phyloP scores from a whole-genome alignment of 352 stramenopile genomes.

The Pythium utonaiense region DNA sequence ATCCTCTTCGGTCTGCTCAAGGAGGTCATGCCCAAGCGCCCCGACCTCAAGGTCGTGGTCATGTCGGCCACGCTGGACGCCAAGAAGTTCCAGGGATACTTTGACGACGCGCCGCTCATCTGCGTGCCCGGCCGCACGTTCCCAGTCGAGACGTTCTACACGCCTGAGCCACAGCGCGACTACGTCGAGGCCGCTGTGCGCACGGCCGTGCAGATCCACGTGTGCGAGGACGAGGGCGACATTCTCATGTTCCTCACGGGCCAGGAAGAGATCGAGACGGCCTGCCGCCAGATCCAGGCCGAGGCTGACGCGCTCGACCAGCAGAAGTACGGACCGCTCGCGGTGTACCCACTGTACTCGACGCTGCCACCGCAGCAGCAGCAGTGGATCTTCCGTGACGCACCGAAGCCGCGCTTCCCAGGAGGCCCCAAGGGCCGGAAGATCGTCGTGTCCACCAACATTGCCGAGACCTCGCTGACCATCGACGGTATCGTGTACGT shows the following conservation, averaged over 20 bases:
- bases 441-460: conserved; percentile 99
- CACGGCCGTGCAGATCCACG: conserved; percentile 94
- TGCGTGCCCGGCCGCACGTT: conserved; percentile 96
- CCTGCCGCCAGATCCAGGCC: conserved; percentile 88
- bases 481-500: conserved; percentile 99
- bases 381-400: conserved; percentile 99
- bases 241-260: conserved; percentile 99
- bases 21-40: conserved; percentile 92
- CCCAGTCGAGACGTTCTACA: conserved; percentile 99
- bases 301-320: conserved; percentile 88
- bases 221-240: conserved; percentile 96
- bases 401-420: conserved; percentile 86
- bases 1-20: conserved; percentile 98
- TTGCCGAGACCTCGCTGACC: conserved; percentile 99
- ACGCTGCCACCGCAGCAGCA: conserved; percentile 98
- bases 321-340: conserved; percentile 93
- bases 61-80: conserved; percentile 99
- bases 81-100: conserved; percentile 95
- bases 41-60: conserved; percentile 97
- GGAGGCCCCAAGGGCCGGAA: conserved; percentile 90
- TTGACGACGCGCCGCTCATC: conserved; percentile 91
- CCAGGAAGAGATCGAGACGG: conserved; percentile 98
- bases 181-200: conserved; percentile 95
- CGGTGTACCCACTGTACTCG: conserved; percentile 96
- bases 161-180: conserved; percentile 94